A percentile compares a stretch with the other conserved stretches of the same genome.
These are phyloP conservation scores for Penicillium sp. DNA, from an alignment of 2,329 filamentous ascomycete species.

Conservation along the genomic window DNA sequence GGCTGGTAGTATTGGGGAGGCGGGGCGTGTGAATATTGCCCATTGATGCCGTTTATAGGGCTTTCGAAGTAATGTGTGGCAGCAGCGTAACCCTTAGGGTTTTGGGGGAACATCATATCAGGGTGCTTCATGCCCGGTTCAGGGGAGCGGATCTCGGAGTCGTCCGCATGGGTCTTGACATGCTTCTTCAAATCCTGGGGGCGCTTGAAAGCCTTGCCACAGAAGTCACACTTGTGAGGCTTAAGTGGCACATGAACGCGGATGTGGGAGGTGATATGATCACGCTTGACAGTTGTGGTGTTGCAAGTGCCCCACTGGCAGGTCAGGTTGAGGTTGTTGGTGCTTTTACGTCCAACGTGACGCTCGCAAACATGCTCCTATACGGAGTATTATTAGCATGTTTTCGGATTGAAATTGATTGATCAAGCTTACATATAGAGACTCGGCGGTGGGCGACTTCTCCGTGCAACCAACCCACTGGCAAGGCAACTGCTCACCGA, in stretches of 20 bases:
- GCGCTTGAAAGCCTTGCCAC: slow-evolving; percentile 97
- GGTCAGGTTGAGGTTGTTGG: slow-evolving; percentile 95
- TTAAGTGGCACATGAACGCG: slow-evolving; percentile 98
- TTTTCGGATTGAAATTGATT: not conserved
- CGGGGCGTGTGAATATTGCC: slow-evolving; percentile 42
- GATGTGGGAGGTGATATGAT: slow-evolving; percentile 98
- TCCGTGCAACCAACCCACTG: slow-evolving; percentile 64
- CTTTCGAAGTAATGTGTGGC: slow-evolving; percentile 56
- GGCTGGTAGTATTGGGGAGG: slow-evolving; percentile 54
- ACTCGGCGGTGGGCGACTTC: slow-evolving; percentile 56
- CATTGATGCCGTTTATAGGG: slow-evolving; percentile 49
- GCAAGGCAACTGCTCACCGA: slow-evolving; percentile 47
- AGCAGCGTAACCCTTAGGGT: slow-evolving; percentile 39
- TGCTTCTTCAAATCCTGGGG: slow-evolving; percentile 99
- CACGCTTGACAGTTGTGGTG: slow-evolving; percentile 95
- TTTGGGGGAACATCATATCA: slow-evolving; percentile 41
- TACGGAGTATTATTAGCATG: not conserved
- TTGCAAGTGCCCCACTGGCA: slow-evolving; percentile 97
- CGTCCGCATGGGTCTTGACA: slow-evolving; percentile 97
- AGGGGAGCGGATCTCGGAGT: slow-evolving; percentile 72
- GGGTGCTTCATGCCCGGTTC: slow-evolving; percentile 53
- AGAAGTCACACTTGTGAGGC: slow-evolving; percentile 98
- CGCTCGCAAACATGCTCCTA: slow-evolving; percentile 98
- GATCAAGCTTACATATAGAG: slow-evolving; percentile 56
- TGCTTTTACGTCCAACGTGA: slow-evolving; percentile 97